Evolutionary conservation across 371 early-diverging fungal species (phyloP), one percentile per base, ranked within the genome.

Genomic region (Mortierella sp.): DNA sequence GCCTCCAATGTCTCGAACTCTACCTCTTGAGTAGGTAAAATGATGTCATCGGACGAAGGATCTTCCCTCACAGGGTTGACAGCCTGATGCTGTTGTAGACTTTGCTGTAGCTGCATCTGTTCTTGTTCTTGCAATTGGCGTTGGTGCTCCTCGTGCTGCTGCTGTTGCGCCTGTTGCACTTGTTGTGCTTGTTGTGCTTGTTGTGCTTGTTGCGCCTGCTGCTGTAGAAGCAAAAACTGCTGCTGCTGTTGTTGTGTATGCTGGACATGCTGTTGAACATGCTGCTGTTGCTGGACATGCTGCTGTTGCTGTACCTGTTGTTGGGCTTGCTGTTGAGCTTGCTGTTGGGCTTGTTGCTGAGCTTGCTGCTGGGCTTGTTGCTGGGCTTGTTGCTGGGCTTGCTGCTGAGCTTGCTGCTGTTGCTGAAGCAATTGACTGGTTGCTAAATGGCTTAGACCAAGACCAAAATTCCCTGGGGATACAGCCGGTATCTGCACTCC

Each of bases 351-450:
- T 24, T 54, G 50, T 21, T 68, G 59, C 10, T 68, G 57, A 2
- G 55, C 57, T 13, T 62, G 58, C 42, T 58, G 48, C 39, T 59
- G 56, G 28, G 34, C 34, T 34, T 34, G 34, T 34, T 34, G 34
- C 10, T 34, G 34, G 34, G 34, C 34, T 10, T 34, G 34, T 34
- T 51, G 58, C n/a, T 64, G 58, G 5, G 49, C 51, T 3, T 50
- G 54, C 24, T 63, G 59, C 7, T 64, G 64, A 1, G 47, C 64
- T 18, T 57, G 58, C n/a, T 71, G 61, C 48, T 71, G 71, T 18
- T 67, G 67, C 54, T 72, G 72, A n/a, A 72, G 53, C 23, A 72
- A 49, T 13, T 71, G 71, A 26, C 65, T 71, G 2, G 71, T 64
- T 6, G 71, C 50, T 24, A 70, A 13, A 24, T 62, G 64, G 1